Evolutionary conservation across 2,329 filamentous ascomycete species (phyloP).

Genomic region (Ophiostoma piceae): DNA sequence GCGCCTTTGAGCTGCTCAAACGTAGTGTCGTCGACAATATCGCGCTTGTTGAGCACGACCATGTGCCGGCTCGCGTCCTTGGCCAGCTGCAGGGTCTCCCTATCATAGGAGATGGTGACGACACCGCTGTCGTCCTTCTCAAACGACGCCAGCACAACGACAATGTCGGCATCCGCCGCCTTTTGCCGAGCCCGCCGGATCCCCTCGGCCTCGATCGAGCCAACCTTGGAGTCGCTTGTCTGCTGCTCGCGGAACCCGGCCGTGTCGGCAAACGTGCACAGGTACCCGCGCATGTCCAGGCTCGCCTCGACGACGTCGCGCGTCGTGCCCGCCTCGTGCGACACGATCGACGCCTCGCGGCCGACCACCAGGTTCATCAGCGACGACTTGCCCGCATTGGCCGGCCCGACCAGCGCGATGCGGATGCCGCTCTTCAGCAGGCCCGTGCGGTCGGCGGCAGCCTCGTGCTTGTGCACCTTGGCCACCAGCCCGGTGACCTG

Average conservation of each 20-base stretch:
- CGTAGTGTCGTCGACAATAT: slow-evolving; percentile 37
- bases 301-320: slow-evolving; percentile 89
- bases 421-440: slow-evolving; percentile 78
- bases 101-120: slow-evolving; percentile 46
- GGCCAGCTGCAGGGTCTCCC: slow-evolving; percentile 52
- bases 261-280: slow-evolving; percentile 92
- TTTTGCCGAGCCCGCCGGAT: slow-evolving; percentile 79
- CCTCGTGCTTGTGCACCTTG: slow-evolving; percentile 51
- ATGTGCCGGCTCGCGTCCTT: slow-evolving; percentile 45
- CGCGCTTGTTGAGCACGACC: slow-evolving; percentile 59
- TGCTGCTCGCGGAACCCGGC: slow-evolving; percentile 63
- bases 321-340: slow-evolving; percentile 86
- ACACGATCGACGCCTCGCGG: slow-evolving; percentile 91
- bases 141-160: slow-evolving; percentile 74
- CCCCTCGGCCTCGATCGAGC: slow-evolving; percentile 78
- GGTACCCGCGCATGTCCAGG: slow-evolving; percentile 81
- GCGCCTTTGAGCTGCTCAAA: slow-evolving; percentile 8
- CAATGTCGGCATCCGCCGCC: slow-evolving; percentile 76
- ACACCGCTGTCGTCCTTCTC: slow-evolving; percentile 43
- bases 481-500: slow-evolving; percentile 49
- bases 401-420: slow-evolving; percentile 80
- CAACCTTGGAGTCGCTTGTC: slow-evolving; percentile 42
- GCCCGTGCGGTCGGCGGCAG: slow-evolving; percentile 76
- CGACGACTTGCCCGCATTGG: slow-evolving; percentile 93
- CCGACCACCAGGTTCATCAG: slow-evolving; percentile 86